phyloP scores from a whole-genome alignment of 2,329 filamentous ascomycete genomes.

The Penicillium digitatum region DNA sequence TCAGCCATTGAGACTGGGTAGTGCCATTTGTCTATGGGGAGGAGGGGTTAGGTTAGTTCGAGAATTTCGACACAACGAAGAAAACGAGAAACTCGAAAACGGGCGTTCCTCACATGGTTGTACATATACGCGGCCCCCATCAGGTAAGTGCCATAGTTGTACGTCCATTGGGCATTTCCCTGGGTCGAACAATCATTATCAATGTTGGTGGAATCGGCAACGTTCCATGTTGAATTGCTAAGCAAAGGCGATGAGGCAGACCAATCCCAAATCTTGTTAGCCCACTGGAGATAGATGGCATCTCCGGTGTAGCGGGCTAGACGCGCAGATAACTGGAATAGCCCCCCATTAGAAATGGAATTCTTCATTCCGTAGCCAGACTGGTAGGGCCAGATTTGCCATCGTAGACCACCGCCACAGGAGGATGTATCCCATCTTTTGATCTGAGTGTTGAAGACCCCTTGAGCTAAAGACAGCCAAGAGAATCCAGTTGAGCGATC shows the following conservation, averaged over 20 bases:
- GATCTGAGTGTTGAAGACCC: slow-evolving; percentile 11
- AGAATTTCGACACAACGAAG: no score
- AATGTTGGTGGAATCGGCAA: slow-evolving; percentile 9
- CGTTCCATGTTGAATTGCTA: slow-evolving; percentile 12
- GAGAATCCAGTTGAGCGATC: slow-evolving; percentile 1
- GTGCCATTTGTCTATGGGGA: slow-evolving; percentile 46
- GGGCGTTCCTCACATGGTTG: slow-evolving; percentile 49
- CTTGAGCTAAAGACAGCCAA: slow-evolving; percentile 11
- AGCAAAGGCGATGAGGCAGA: slow-evolving; percentile 4
- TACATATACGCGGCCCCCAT: slow-evolving; percentile 64
- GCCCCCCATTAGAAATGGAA: slow-evolving; percentile 11
- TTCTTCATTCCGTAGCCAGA: slow-evolving; percentile 13
- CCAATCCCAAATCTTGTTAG: slow-evolving; percentile 18
- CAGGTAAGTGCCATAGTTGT: slow-evolving; percentile 59
- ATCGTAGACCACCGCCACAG: slow-evolving; percentile 14
- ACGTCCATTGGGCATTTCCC: slow-evolving; percentile 62
- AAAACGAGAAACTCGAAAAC: neutral
- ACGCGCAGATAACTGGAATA: slow-evolving; percentile 14
- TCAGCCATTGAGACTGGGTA: slow-evolving; percentile 51
- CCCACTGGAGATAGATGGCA: slow-evolving; percentile 11
- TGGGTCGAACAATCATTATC: slow-evolving; percentile 56
- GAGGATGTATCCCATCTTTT: slow-evolving; percentile 11
- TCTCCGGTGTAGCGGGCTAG: slow-evolving; percentile 11
- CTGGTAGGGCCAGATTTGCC: slow-evolving; percentile 13
- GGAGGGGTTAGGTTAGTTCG: neutral